Percentiles rank a stretch among this genome's conserved stretches.
Evolutionary conservation across 192 early-diverging fungal genomes (phyloP).

Genomic region (Diversispora epigaea): DNA sequence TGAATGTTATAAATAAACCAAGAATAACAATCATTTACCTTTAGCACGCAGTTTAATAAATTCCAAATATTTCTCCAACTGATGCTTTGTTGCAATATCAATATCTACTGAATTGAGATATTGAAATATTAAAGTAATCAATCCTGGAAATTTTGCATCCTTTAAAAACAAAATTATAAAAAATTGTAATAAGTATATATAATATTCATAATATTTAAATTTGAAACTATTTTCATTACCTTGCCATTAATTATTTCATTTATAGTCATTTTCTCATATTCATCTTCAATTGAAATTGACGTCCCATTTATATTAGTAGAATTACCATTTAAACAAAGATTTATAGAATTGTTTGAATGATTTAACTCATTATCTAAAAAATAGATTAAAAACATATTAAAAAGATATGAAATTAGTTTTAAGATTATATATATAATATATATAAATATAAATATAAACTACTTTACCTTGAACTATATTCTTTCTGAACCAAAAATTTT

Average conservation of each 20-base stretch:
- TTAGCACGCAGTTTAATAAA: conserved; percentile 79
- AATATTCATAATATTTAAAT: conserved; percentile 5
- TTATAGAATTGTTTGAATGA: not conserved
- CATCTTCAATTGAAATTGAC: conserved; percentile 32
- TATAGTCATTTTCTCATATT: conserved; percentile 76
- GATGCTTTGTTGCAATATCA: conserved; percentile 63
- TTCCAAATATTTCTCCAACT: conserved; percentile 73
- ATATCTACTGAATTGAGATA: conserved; percentile 80
- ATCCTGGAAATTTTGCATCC: conserved; percentile 69
- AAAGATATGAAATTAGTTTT: too few species aligned
- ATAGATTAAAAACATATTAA: too few species aligned
- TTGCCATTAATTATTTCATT: conserved; percentile 92
- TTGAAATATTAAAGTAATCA: conserved; percentile 78
- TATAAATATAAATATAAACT: too few species aligned
- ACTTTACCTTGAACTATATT: conserved; percentile 66
- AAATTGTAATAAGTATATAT: not conserved
- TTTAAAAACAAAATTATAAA: conserved; percentile 13
- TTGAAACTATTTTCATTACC: conserved; percentile 29
- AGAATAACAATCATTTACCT: conserved; percentile 47
- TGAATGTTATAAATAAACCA: not conserved
- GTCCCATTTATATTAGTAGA: not conserved
- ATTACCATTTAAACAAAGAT: not conserved
- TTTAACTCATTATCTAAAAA: not conserved
- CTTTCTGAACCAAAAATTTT: conserved; percentile 91
- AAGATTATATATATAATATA: too few species aligned